Conservation (phyloP, 139 green algal genomes). For the Diplosphaera chodatii region DNA sequence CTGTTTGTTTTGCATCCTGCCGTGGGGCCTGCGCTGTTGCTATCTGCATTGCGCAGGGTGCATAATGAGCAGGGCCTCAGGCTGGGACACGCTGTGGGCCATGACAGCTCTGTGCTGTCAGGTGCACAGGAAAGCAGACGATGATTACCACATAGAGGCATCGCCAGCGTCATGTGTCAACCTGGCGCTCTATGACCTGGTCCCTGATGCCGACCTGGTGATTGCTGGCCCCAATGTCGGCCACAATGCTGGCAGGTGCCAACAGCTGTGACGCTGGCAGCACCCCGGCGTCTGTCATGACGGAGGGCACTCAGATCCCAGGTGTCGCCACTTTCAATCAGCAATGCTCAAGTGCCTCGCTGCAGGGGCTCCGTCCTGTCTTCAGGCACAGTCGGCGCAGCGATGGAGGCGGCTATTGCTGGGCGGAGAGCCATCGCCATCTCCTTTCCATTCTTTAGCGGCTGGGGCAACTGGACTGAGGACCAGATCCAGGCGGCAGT, state of each 20-base stretch:
- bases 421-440: constrained; percentile 19
- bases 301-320: too few species aligned
- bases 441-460: constrained; percentile 33
- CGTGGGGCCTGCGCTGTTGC: too few species aligned
- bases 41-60: too few species aligned
- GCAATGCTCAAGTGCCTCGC: background rate
- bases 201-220: constrained; percentile 21
- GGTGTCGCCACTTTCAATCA: too few species aligned
- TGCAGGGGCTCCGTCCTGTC: constrained; percentile 23
- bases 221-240: constrained; percentile 29
- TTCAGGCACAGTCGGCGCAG: constrained; percentile 35
- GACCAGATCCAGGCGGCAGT: constrained; percentile 21
- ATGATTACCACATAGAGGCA: constrained; percentile 10
- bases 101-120: background rate
- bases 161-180: constrained; percentile 30
- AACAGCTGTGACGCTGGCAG: too few species aligned
- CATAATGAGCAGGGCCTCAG: too few species aligned
- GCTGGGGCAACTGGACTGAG: constrained; percentile 21
- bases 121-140: constrained; percentile 1
- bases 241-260: constrained; percentile 31
- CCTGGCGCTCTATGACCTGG: constrained; percentile 27
- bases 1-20: too few species aligned
- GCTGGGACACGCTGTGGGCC: too few species aligned
- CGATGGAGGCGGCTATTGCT: constrained; percentile 26
- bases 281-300: too few species aligned